Conservation (phyloP, 2,329 filamentous ascomycete species). For the Emericellopsis atlantica region DNA sequence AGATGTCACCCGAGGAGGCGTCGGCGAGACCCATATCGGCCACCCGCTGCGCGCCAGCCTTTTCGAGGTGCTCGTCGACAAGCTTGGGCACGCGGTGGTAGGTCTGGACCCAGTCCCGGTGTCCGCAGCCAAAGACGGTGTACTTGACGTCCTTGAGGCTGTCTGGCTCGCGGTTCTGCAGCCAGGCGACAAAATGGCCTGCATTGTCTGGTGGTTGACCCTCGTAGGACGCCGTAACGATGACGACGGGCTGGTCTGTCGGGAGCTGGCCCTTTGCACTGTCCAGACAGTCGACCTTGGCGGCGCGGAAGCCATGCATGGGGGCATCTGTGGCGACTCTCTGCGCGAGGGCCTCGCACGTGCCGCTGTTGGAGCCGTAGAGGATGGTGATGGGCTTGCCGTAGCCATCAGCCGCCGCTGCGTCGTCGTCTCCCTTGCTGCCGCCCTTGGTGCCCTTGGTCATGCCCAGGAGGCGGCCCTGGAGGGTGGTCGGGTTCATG, state of each 20-base stretch:
- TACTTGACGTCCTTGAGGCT: slow-evolving; percentile 41
- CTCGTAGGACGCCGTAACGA: slow-evolving; percentile 58
- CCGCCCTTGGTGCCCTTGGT: background rate
- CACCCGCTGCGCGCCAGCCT: slow-evolving; percentile 11
- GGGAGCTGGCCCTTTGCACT: slow-evolving; percentile 47
- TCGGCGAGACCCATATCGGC: slow-evolving; percentile 36
- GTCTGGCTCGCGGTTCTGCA: slow-evolving; percentile 35
- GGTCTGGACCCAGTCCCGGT: slow-evolving; percentile 39
- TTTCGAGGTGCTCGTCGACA: slow-evolving; percentile 34
- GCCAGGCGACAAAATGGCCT: slow-evolving; percentile 50
- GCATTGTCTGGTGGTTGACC: slow-evolving; percentile 61
- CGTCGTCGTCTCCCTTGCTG: background rate
- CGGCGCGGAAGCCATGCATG: slow-evolving; percentile 44
- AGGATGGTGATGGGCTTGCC: slow-evolving; percentile 47
- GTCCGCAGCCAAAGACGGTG: slow-evolving; percentile 56
- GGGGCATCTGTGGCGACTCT: slow-evolving; percentile 46
- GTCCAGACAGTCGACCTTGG: slow-evolving; percentile 44
- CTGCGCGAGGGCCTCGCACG: slow-evolving; percentile 58
- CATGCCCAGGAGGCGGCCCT: slow-evolving; percentile 1
- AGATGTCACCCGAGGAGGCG: slow-evolving; percentile 45
- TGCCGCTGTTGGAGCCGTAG: slow-evolving; percentile 65
- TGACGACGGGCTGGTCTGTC: slow-evolving; percentile 46
- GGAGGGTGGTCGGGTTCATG: slow-evolving; percentile 13
- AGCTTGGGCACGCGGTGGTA: slow-evolving; percentile 51
- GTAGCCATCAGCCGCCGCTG: slow-evolving; percentile 12